Evolutionary conservation across 1,139 yeast species (phyloP), one percentile per base, ranked within the genome.

Genomic region (Taiozyma onychis): DNA sequence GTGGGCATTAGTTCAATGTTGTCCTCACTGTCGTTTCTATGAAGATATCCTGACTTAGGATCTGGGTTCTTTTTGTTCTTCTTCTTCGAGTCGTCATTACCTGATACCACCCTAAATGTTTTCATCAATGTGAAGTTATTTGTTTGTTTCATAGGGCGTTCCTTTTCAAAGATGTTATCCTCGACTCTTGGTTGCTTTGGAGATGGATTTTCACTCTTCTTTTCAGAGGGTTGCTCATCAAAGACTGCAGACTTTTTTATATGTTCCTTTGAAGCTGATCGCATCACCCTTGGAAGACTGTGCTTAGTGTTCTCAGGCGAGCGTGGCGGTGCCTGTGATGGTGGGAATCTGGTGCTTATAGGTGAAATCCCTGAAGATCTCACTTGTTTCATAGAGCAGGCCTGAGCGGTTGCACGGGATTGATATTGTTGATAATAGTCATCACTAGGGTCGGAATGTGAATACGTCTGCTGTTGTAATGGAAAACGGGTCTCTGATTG

Each of bases 1-100:
- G 65, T 61, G 2, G 65, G 65, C 62, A 58, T 59, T 32, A 61
- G 34, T 16, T 53, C 60, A 22, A 61, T 37, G 8, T 50, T 44
- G 46, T 61, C 64, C 39, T 54, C 63, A 44, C 58, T 52, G 2
- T 44, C 54, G 22, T 48, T 51, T 3, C 45, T 41, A 37, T 55
- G 58, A 7, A 39, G 44, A 43, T 56, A 57, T 1, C 24, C 2
- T 9, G 16, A 10, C 28, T 43, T 24, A 7, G 21, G 39, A 30
- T 14, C 18, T 8, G 30, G 16, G n/a, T 22, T n/a, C 22, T 1
- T 8, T 34, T 16, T 43, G 5, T 16, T 28, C 45, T 34, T 27
- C 27, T n/a, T 22, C 21, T 41, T 39, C 4, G 10, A 11, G 14
- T 37, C 41, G 4, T 18, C 26, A 18, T 10, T 10, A 4, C 41